Evolutionary conservation across 2,329 filamentous ascomycete genomes (phyloP), one percentile per base, ranked within the genome.

Genomic region (Cylindrodendrum hubeiense): DNA sequence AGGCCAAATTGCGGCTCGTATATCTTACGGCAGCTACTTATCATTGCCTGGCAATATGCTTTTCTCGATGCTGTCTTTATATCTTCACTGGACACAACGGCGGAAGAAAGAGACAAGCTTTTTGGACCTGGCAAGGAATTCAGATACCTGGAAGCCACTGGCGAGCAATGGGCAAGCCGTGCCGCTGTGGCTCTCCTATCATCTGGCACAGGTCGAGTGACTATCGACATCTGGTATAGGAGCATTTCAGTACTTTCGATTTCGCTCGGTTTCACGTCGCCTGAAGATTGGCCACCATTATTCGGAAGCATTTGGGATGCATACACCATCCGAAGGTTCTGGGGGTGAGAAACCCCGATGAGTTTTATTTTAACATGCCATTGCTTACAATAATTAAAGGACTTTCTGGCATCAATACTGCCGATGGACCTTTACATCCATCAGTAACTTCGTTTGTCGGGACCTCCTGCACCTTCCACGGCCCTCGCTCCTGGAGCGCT

Each of bases 321-420:
- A 47, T 67, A 67, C 44, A 67, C 66, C 10, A 54, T 66, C 34
- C 63, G 66, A 26, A 49, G 63, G 3, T 65, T 59, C 49, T 67
- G 66, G 66, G 56, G 55, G 66, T 67, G 46, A 63, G 66, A 15
- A 6, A 34, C 9, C 22, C 30, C 19, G 24, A 21, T 17, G 19
- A n/a, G 19, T 24, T 9, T 15, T 4, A 12, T 55, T n/a, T 39
- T 24, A 19, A 52, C 17, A 9, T 44, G 15, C n/a, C 7, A 41
- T 22, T n/a, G 15, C 47, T 60, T 7, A 60, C 26, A 46, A 3
- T n/a, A 17, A 34, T 51, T 10, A 22, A 24, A 68, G 67, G 46
- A 60, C 52, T 17, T 68, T 63, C 51, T 68, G 67, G 67, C 67
- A 68, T 26, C 61, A 62, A 6, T 58, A 44, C 3, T 62, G 39